Evolutionary conservation across 352 stramenopile species (phyloP).

Genomic region (Globisporangium sylvaticum): DNA sequence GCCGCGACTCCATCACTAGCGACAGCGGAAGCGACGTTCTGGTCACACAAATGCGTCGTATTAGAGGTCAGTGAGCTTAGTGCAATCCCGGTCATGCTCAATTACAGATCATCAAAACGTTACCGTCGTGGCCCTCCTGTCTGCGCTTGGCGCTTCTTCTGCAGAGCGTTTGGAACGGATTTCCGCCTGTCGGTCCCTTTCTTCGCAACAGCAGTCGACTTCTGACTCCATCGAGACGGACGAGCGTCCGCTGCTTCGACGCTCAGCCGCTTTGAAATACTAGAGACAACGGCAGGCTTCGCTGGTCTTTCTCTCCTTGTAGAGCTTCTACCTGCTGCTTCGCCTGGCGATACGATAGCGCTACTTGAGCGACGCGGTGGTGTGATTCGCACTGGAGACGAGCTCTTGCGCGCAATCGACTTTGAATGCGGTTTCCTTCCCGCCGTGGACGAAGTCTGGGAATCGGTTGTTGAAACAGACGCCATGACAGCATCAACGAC

Average conservation of each 20-base stretch:
- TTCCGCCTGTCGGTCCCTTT: constrained; percentile 34
- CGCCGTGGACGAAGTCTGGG: neutral
- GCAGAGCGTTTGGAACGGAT: constrained; percentile 28
- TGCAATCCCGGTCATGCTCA: too few species aligned
- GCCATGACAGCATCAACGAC: neutral
- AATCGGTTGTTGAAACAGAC: neutral
- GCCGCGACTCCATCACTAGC: constrained; percentile 10
- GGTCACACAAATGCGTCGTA: neutral
- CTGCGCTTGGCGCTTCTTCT: constrained; percentile 12
- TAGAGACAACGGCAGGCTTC: neutral
- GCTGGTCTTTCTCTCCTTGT: neutral
- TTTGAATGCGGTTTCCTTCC: neutral
- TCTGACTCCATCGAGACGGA: constrained; percentile 38
- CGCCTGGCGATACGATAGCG: neutral
- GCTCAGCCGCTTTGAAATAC: constrained; percentile 21
- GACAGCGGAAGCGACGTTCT: neutral
- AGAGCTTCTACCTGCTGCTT: neutral
- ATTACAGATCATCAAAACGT: neutral
- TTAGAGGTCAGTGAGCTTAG: neutral
- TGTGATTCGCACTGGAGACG: neutral
- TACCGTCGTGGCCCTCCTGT: neutral
- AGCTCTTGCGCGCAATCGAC: neutral
- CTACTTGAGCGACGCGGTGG: neutral
- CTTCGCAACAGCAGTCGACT: constrained; percentile 14
- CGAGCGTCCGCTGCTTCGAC: constrained; percentile 50